phyloP scores from a whole-genome alignment of 2,329 filamentous ascomycete species.

The Exophiala sp. region DNA sequence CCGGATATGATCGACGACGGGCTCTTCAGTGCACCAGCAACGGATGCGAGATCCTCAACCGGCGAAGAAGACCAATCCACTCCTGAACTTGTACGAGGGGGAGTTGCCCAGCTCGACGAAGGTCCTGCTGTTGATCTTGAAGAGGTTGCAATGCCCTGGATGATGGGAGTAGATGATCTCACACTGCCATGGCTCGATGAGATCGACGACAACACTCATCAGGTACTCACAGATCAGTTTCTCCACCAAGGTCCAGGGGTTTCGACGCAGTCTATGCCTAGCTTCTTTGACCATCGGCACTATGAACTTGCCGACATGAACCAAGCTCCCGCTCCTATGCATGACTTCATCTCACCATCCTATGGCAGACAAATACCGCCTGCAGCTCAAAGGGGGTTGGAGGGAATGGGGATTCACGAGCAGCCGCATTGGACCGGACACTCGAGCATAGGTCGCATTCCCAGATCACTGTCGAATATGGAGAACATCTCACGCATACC shows the following conservation, averaged over 20 bases:
- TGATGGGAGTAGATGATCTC: slow-evolving; percentile 1
- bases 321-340: slow-evolving; percentile 1
- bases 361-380: background rate
- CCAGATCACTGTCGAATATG: slow-evolving; percentile 7
- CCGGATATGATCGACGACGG: background rate
- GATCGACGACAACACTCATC: background rate
- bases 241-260: background rate
- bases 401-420: background rate
- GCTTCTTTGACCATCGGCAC: background rate
- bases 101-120: background rate
- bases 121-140: background rate
- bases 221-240: background rate
- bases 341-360: background rate
- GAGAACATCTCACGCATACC: slow-evolving; percentile 9
- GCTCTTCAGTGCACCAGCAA: background rate
- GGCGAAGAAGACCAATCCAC: background rate
- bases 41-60: background rate
- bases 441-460: background rate
- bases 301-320: background rate
- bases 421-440: slow-evolving; percentile 1
- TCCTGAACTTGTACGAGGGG: background rate
- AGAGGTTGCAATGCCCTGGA: slow-evolving; percentile 5
- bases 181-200: slow-evolving; percentile 4
- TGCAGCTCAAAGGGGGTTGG: background rate
- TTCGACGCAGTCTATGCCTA: background rate